A percentile compares a stretch with the other conserved stretches of the same genome.
phyloP scores from a whole-genome alignment of 306 rosid species.

The Ceratonia siliqua region DNA sequence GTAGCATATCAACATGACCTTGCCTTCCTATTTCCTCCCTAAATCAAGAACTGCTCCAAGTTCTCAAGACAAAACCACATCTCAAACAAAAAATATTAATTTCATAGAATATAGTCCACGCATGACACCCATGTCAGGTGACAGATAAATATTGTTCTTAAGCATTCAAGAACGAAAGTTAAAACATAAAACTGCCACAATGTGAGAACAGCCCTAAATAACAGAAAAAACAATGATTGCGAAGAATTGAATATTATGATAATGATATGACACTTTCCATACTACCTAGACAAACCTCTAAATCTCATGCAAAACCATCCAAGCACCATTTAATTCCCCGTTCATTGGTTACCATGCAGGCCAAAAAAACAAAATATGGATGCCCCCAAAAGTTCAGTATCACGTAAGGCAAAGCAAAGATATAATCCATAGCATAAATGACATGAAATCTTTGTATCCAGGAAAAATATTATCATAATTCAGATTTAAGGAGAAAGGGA shows the following conservation, averaged over 20 bases:
- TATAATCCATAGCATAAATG: background rate
- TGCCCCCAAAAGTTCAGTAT: background rate
- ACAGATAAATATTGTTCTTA: background rate
- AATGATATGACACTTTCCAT: background rate
- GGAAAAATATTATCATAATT: background rate
- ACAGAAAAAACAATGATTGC: background rate
- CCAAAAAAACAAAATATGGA: background rate
- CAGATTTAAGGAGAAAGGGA: background rate
- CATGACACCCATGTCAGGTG: background rate
- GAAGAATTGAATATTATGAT: background rate
- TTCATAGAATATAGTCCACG: constrained; percentile 13
- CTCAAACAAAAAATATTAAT: background rate
- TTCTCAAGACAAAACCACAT: background rate
- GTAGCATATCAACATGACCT: background rate
- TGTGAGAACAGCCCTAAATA: background rate
- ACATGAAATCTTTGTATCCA: background rate
- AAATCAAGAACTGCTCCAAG: constrained; percentile 15
- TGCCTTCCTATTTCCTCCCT: background rate
- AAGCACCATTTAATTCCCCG: background rate
- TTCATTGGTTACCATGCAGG: background rate
- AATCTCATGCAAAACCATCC: constrained; percentile 12
- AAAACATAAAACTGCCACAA: background rate
- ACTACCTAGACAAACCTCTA: constrained; percentile 6
- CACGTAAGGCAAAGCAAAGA: background rate
- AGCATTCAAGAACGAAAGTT: background rate